Evolutionary conservation across 1,284 basidiomycete species (phyloP).

Genomic region (Sanguinoderma infundibulare): DNA sequence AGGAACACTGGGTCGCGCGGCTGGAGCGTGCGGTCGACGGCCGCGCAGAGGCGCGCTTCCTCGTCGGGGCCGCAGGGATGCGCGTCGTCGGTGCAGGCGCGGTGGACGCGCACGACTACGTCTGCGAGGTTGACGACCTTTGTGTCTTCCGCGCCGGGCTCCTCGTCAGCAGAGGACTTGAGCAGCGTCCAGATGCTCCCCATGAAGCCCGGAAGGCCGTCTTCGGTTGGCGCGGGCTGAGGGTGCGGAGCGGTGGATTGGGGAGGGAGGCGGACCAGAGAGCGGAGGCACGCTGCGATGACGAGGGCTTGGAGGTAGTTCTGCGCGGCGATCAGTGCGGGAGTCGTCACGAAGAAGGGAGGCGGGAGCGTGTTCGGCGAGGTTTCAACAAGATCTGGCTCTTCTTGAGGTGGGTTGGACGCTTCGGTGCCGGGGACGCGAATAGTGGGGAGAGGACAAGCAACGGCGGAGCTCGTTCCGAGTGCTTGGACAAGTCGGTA

Average conservation of each 20-base stretch:
- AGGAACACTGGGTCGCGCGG: constrained; percentile 67
- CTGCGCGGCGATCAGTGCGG: constrained; percentile 60
- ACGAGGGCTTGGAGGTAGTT: constrained; percentile 74
- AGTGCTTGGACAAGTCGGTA: constrained; percentile 52
- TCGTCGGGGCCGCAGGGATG: constrained; percentile 41
- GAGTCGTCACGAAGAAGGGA: constrained; percentile 60
- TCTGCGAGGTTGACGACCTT: constrained; percentile 72
- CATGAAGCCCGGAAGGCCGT: constrained; percentile 43
- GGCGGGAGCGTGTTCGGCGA: constrained; percentile 55
- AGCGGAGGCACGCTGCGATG: constrained; percentile 62
- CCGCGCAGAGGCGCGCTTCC: constrained; percentile 53
- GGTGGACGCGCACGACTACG: constrained; percentile 58
- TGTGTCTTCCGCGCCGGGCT: constrained; percentile 44
- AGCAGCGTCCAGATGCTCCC: constrained; percentile 68
- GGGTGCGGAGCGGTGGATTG: background rate
- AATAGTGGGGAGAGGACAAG: constrained; percentile 45
- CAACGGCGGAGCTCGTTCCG: constrained; percentile 47
- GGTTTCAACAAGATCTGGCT: constrained; percentile 13
- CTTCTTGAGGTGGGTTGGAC: constrained; percentile 18
- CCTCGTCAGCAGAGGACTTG: constrained; percentile 56
- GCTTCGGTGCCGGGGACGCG: constrained; percentile 8
- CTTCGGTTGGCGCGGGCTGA: background rate
- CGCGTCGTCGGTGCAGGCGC: constrained; percentile 17
- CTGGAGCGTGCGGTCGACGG: constrained; percentile 64
- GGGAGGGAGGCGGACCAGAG: constrained; percentile 50